These are phyloP conservation scores for Heteromeles arbutifolia DNA, from an alignment of 306 rosid genomes.

Conservation along the genomic window DNA sequence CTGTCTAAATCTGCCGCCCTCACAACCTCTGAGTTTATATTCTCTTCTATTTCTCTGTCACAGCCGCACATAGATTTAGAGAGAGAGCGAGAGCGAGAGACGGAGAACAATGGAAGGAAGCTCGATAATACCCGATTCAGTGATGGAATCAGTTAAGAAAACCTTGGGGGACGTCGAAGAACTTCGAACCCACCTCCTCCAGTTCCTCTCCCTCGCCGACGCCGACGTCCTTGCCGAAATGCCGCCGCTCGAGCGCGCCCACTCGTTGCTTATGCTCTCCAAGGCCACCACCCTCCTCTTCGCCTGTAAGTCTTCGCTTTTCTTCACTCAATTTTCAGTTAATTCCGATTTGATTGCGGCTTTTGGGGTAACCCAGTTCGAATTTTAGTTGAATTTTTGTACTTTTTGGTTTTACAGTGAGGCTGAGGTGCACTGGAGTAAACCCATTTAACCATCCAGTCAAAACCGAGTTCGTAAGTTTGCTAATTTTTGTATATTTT, in stretches of 20 bases:
- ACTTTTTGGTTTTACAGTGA: conserved; percentile 50
- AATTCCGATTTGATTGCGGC: neutral
- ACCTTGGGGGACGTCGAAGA: conserved; percentile 45
- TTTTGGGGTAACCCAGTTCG: neutral
- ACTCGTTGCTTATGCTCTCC: conserved; percentile 55
- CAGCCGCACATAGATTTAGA: neutral
- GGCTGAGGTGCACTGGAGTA: conserved; percentile 67
- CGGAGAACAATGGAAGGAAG: conserved; percentile 38
- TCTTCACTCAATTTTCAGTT: neutral
- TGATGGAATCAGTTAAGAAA: conserved; percentile 49
- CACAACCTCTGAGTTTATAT: neutral
- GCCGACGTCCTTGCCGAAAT: conserved; percentile 54
- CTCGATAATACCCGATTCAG: conserved; percentile 55
- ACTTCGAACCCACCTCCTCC: conserved; percentile 35
- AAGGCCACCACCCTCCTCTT: conserved; percentile 61
- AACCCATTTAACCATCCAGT: conserved; percentile 67
- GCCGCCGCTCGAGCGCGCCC: conserved; percentile 85
- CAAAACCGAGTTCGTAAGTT: conserved; percentile 76
- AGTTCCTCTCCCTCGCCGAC: conserved; percentile 52
- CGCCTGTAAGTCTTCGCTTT: conserved; percentile 31
- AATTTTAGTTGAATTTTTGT: neutral
- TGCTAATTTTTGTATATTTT: neutral
- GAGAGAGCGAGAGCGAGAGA: neutral
- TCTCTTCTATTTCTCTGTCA: neutral
- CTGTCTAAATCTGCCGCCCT: neutral